Conservation (phyloP, 371 early-diverging fungal species). For the Mucor sp. region DNA sequence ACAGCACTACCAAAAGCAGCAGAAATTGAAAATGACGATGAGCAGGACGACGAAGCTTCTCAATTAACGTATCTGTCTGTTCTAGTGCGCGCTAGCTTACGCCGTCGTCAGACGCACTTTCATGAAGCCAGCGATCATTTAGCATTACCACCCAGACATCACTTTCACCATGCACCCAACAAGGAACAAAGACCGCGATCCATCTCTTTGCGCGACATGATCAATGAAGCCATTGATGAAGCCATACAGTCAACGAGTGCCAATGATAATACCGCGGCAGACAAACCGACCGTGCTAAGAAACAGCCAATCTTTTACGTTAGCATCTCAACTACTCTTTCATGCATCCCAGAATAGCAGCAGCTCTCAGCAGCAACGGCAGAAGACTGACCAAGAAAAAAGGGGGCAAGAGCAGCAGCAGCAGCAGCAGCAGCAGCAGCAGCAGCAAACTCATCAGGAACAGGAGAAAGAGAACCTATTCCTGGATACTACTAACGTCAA, state of each 20-base stretch:
- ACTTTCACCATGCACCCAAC: background rate
- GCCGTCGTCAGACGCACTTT: background rate
- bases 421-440: background rate
- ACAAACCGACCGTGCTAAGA: background rate
- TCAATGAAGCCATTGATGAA: background rate
- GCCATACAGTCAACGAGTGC: background rate
- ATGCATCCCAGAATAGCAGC: slow-evolving; percentile 2
- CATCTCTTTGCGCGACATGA: slow-evolving; percentile 7
- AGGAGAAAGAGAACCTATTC: background rate
- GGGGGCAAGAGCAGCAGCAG: background rate
- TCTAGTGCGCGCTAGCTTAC: background rate
- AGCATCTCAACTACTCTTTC: slow-evolving; percentile 9
- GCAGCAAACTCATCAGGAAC: background rate
- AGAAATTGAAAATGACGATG: background rate
- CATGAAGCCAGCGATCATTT: slow-evolving; percentile 1
- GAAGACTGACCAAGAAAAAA: background rate
- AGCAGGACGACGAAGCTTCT: background rate
- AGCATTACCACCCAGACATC: slow-evolving; percentile 7
- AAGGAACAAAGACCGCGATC: background rate
- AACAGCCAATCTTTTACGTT: slow-evolving; percentile 5
- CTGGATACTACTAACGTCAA: background rate
- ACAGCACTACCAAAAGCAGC: background rate
- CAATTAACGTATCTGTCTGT: background rate
- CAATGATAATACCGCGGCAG: background rate
- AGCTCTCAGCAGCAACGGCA: background rate